phyloP scores from a whole-genome alignment of 179 eudicot genomes.

The Actinidia chinensis region DNA sequence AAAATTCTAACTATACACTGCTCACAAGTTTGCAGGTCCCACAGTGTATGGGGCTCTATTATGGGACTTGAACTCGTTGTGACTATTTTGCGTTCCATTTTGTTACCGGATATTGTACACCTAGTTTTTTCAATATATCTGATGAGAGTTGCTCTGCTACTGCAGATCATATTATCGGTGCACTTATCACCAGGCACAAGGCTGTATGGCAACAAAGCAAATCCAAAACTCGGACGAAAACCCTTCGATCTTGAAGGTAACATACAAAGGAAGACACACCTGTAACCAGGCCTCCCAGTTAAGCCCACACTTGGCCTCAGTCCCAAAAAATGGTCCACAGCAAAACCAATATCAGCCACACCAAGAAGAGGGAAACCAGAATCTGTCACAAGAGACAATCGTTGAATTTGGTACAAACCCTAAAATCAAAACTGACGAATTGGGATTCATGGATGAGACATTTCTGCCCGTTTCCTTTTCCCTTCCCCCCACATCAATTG shows the following conservation, averaged over 20 bases:
- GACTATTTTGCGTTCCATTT: too few species aligned
- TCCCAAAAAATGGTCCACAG: conserved; percentile 44
- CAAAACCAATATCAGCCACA: conserved; percentile 20
- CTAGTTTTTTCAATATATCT: too few species aligned
- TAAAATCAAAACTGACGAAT: conserved; percentile 38
- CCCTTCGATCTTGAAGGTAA: conserved; percentile 55
- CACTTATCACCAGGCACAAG: conserved; percentile 61
- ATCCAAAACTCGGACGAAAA: conserved; percentile 82
- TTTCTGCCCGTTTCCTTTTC: conserved; percentile 38
- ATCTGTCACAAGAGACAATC: conserved; percentile 32
- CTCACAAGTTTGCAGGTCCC: background rate
- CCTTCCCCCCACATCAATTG: conserved; percentile 33
- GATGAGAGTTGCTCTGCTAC: too few species aligned
- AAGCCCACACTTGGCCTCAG: conserved; percentile 18
- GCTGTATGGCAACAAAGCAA: conserved; percentile 77
- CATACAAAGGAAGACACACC: conserved; percentile 69
- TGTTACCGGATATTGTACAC: too few species aligned
- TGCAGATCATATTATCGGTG: conserved; percentile 93
- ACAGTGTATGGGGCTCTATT: too few species aligned
- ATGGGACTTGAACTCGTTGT: too few species aligned
- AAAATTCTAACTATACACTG: too few species aligned
- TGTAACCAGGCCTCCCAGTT: conserved; percentile 35
- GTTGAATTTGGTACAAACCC: conserved; percentile 46
- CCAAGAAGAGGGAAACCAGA: conserved; percentile 14
- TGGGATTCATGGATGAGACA: conserved; percentile 33